A percentile compares a stretch with the other conserved stretches of the same genome.
Conservation (phyloP, 2,329 filamentous ascomycete genomes). For the Ophiostoma ips region DNA sequence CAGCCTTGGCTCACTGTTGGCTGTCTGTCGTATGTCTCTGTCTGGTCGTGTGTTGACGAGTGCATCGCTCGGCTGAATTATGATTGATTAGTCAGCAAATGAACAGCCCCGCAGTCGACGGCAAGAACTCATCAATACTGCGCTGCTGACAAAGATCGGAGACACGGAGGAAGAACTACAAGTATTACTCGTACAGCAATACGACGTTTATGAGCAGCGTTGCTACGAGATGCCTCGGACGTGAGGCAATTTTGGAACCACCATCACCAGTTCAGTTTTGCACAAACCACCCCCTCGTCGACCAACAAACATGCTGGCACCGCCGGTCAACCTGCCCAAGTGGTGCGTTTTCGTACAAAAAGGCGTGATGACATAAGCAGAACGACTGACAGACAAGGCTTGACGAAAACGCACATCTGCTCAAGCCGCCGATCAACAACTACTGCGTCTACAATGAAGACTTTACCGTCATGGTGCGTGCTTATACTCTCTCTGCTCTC, state of each 20-base stretch:
- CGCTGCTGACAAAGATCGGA: too few relatives aligned
- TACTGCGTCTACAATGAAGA: slow-evolving; percentile 86
- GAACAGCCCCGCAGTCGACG: too few relatives aligned
- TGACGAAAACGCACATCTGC: slow-evolving; percentile 76
- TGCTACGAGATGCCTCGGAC: not conserved
- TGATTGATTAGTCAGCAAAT: too few relatives aligned
- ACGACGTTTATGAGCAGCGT: too few relatives aligned
- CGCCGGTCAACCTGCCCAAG: slow-evolving; percentile 43
- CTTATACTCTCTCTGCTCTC: not conserved
- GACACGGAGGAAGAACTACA: too few relatives aligned
- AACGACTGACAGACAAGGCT: slow-evolving; percentile 52
- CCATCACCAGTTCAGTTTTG: not conserved
- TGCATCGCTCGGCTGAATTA: too few relatives aligned
- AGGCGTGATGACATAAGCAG: not conserved
- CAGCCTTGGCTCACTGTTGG: too few relatives aligned
- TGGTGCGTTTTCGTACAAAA: slow-evolving; percentile 29
- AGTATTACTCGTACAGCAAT: too few relatives aligned
- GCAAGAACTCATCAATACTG: too few relatives aligned
- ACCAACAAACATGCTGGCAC: slow-evolving; percentile 28
- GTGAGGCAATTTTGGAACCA: too few relatives aligned
- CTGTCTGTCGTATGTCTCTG: too few relatives aligned
- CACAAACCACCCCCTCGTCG: not conserved
- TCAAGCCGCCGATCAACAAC: slow-evolving; percentile 92
- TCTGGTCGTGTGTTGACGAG: too few relatives aligned
- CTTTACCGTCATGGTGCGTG: slow-evolving; percentile 62